Evolutionary conservation across 345 rosid genomes (phyloP).

Genomic region (Conringia planisiliqua): DNA sequence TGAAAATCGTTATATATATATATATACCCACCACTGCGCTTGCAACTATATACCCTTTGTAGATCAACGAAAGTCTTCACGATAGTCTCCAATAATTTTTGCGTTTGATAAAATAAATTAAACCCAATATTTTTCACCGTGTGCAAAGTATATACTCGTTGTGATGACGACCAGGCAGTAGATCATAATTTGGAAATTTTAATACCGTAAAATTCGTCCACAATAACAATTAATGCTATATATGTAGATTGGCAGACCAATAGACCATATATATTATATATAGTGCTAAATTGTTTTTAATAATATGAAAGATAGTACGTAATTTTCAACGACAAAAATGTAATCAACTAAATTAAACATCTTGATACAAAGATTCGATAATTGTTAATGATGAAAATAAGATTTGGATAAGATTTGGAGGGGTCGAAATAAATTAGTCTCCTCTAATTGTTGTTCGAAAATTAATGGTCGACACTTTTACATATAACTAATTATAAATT

Average conservation of each 20-base stretch:
- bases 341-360: slow-evolving; percentile 12
- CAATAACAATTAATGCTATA: background rate
- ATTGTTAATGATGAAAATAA: slow-evolving; percentile 26
- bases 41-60: background rate
- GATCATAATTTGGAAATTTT: background rate
- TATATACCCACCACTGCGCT: background rate
- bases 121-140: no score
- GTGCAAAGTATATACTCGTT: background rate
- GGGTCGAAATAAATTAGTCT: slow-evolving; percentile 26
- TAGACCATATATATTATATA: background rate
- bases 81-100: background rate
- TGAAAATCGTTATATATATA: no score
- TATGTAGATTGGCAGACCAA: background rate
- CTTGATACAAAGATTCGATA: slow-evolving; percentile 10
- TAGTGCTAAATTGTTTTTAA: background rate
- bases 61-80: background rate
- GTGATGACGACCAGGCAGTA: background rate
- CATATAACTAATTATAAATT: background rate
- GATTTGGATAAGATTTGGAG: slow-evolving; percentile 32
- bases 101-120: no score
- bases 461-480: background rate
- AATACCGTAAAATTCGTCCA: background rate
- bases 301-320: background rate
- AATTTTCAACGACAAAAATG: background rate
- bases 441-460: slow-evolving; percentile 14